These are phyloP conservation scores for Russula abietina DNA, from an alignment of 768 basidiomycete genomes.

Conservation along the genomic window DNA sequence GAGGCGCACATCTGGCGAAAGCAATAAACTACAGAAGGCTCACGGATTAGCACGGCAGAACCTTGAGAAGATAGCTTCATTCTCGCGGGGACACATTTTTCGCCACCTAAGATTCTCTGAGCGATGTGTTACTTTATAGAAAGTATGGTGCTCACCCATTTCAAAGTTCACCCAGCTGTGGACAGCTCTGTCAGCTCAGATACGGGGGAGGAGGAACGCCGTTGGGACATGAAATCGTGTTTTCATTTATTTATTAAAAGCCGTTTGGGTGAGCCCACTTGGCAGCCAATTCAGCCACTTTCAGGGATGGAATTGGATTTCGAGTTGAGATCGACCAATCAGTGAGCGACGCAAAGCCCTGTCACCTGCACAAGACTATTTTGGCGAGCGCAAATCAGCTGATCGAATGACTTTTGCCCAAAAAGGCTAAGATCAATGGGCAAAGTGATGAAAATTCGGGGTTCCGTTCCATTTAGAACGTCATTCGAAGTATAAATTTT, in stretches of 20 bases:
- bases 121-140: not conserved
- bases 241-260: not conserved
- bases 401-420: not conserved
- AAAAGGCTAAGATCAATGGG: not conserved
- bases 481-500: not conserved
- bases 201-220: not conserved
- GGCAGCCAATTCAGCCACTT: not conserved
- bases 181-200: not conserved
- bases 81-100: not conserved
- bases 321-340: not conserved
- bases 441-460: not conserved
- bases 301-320: not conserved
- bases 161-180: not conserved
- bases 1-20: not conserved
- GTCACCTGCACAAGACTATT: not conserved
- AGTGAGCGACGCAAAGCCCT: not conserved
- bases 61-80: not conserved
- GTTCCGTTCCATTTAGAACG: not conserved
- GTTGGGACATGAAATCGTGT: not conserved
- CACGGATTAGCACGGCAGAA: not conserved
- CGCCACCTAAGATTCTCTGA: not conserved
- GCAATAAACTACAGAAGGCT: not conserved
- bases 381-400: not conserved
- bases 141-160: not conserved
- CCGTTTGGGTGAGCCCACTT: not conserved